phyloP scores from a whole-genome alignment of 805 yeast genomes.

The Blastobotrys chiropterorum region DNA sequence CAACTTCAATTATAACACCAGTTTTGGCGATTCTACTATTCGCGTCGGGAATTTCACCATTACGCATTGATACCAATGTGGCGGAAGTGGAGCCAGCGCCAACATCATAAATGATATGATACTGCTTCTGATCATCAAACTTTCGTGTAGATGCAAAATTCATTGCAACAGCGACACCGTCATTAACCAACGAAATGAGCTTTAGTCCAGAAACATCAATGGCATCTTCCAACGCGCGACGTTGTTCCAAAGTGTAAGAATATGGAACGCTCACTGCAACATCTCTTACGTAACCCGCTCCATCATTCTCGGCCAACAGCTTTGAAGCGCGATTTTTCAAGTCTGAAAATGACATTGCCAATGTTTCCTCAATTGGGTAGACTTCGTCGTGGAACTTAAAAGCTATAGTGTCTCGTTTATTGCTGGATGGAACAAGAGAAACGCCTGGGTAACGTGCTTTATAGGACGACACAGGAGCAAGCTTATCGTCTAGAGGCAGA shows the following conservation, averaged over 20 bases:
- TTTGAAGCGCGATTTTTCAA: slow-evolving; percentile 57
- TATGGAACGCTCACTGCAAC: slow-evolving; percentile 77
- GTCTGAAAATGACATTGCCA: slow-evolving; percentile 77
- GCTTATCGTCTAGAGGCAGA: slow-evolving; percentile 28
- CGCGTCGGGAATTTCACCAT: slow-evolving; percentile 35
- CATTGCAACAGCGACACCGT: slow-evolving; percentile 86
- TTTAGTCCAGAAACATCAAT: slow-evolving; percentile 62
- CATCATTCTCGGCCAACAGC: slow-evolving; percentile 41
- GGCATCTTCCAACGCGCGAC: slow-evolving; percentile 67
- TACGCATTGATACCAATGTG: slow-evolving; percentile 63
- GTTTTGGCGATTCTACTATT: slow-evolving; percentile 14
- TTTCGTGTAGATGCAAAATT: slow-evolving; percentile 61
- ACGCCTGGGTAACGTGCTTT: slow-evolving; percentile 55
- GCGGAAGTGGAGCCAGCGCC: slow-evolving; percentile 92
- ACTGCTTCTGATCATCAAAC: slow-evolving; percentile 42
- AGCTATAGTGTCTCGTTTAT: slow-evolving; percentile 50
- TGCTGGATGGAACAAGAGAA: slow-evolving; percentile 35
- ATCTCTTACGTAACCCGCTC: slow-evolving; percentile 48
- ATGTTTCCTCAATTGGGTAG: slow-evolving; percentile 65
- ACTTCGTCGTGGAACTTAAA: slow-evolving; percentile 44
- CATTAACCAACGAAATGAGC: slow-evolving; percentile 69
- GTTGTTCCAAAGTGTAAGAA: slow-evolving; percentile 54
- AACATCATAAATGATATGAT: slow-evolving; percentile 76
- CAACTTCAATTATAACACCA: slow-evolving; percentile 47
- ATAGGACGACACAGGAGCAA: slow-evolving; percentile 44